phyloP scores from a whole-genome alignment of 148 eudicot species.

The Fagopyrum tataricum region DNA sequence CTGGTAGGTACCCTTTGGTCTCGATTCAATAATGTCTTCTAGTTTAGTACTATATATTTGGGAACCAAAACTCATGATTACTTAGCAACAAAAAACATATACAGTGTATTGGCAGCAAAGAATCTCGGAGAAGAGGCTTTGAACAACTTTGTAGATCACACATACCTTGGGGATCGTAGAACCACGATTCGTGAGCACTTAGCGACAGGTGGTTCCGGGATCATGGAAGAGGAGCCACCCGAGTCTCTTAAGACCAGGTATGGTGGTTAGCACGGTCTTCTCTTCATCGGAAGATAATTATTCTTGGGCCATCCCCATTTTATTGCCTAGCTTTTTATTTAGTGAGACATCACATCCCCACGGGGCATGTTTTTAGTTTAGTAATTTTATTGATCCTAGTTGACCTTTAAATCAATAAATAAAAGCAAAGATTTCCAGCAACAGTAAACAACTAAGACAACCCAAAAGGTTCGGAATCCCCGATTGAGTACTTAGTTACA shows the following conservation, averaged over 20 bases:
- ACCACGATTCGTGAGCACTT: constrained; percentile 81
- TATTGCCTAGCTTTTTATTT: not conserved
- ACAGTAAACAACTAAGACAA: not conserved
- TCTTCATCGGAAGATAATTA: not conserved
- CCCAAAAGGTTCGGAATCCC: not conserved
- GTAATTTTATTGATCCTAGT: not conserved
- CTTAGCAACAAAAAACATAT: constrained; percentile 17
- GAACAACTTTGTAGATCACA: constrained; percentile 80
- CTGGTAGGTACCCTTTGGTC: constrained; percentile 45
- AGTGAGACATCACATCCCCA: not conserved
- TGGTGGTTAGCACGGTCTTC: constrained; percentile 48
- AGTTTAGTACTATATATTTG: not conserved
- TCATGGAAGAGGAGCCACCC: constrained; percentile 98
- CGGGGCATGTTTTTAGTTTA: not conserved
- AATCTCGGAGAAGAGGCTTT: constrained; percentile 63
- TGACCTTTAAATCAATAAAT: not conserved
- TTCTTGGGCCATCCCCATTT: not conserved
- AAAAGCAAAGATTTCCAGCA: not conserved
- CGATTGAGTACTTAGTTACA: not conserved
- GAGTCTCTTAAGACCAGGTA: constrained; percentile 60
- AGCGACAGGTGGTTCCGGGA: constrained; percentile 64
- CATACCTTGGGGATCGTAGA: constrained; percentile 74
- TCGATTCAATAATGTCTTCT: not conserved
- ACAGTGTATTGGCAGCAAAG: constrained; percentile 90
- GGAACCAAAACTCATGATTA: not conserved